Base-by-base conservation (phyloP, 202 grass and related monocot genomes). In the Digitaria exilis region DNA sequence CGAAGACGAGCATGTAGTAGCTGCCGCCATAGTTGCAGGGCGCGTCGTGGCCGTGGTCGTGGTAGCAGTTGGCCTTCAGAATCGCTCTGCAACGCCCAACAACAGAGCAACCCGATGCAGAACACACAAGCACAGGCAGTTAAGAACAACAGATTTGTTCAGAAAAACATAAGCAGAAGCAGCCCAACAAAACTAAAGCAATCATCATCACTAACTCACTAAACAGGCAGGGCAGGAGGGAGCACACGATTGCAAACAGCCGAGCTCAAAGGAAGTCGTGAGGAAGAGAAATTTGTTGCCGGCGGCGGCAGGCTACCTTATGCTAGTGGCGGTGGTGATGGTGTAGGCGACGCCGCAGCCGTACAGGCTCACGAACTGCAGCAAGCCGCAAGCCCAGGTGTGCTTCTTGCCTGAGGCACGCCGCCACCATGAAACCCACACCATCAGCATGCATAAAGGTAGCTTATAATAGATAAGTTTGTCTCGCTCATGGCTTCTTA, bases 1-100 rank as follows among this genome's bases (percentile, higher is more conserved):
- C 93, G 80, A 96, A 93, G 42, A 87, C 35, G 19, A 96, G 77
- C 85, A 93, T 89, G 80, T 92, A 91, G 76, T 64, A 89, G 73
- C 22, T 80, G 9, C 89, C 93, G 25, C 75, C 86, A 55, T 85
- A 91, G 42, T 57, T 66, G 83, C 93, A 96, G 18, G 84, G 67
- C 75, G 93, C 93, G 6, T 77, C 57, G 80, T 91, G 88, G 19
- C 93, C 90, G 25, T 87, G 79, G 28, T 39, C 45, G 61, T 96
- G 93, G 76, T 93, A 96, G 66, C 93, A 96, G 57, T 96, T 77
- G 0, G 93, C 45, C 75, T 82, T 91, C 48, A 91, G 42, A 6
- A 93, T 96, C 26, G 93, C 93, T 73, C 93, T 93, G 80, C 72
- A 32, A 21, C 58, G 30, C 37, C 21, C 35, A 50, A 19, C 4